phyloP scores from a whole-genome alignment of 768 basidiomycete species.

The Tylopilus plumbeoviolaceoides region DNA sequence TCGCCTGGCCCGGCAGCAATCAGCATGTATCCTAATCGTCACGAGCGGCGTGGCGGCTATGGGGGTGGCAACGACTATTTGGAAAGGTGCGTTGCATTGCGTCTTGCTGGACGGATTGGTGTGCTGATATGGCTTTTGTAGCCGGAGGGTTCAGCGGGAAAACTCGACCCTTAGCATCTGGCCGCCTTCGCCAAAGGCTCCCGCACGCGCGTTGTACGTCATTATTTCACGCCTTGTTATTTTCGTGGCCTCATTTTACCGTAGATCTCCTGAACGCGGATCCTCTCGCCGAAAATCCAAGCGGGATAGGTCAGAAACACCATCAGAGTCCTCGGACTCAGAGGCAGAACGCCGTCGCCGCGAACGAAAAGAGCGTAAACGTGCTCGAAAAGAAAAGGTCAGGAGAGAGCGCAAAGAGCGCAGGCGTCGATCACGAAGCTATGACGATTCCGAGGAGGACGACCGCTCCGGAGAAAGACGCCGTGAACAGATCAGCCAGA shows the following conservation, averaged over 20 bases:
- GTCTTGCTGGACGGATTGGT: neutral
- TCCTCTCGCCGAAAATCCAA: constrained; percentile 55
- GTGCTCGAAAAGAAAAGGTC: constrained; percentile 46
- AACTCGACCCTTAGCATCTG: constrained; percentile 58
- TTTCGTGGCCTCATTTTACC: neutral
- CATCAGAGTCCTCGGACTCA: constrained; percentile 43
- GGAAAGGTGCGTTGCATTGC: constrained; percentile 51
- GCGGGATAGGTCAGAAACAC: constrained; percentile 45
- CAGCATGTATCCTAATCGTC: constrained; percentile 54
- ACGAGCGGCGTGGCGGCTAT: constrained; percentile 29
- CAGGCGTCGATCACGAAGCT: constrained; percentile 34
- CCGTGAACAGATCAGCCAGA: constrained; percentile 30
- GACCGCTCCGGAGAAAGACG: constrained; percentile 29
- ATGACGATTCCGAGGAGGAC: constrained; percentile 34
- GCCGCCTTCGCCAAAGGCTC: constrained; percentile 77
- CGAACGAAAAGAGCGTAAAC: constrained; percentile 60
- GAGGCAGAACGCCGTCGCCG: constrained; percentile 58
- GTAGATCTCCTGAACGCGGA: constrained; percentile 55
- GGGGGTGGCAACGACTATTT: constrained; percentile 44
- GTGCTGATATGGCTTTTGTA: constrained; percentile 25
- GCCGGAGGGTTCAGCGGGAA: constrained; percentile 69
- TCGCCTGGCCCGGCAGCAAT: constrained; percentile 38
- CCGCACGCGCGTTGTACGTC: constrained; percentile 54
- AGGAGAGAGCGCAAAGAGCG: constrained; percentile 37
- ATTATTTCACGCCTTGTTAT: neutral